These are phyloP conservation scores for Ilex aquifolium DNA, from an alignment of 257 asterid species.

Conservation along the genomic window DNA sequence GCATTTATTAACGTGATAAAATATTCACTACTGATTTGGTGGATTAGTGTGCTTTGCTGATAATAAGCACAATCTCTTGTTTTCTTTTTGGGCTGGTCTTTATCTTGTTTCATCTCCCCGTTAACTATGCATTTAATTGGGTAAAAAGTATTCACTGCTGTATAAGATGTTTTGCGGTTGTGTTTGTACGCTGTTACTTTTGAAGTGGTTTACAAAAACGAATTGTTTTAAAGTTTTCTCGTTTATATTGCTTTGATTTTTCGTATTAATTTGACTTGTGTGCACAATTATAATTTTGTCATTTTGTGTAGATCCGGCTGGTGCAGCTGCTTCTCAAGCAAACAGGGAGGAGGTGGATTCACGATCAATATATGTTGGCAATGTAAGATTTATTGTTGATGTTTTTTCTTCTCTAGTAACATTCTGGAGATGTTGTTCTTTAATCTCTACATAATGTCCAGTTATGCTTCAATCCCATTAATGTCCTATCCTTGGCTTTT, in stretches of 20 bases:
- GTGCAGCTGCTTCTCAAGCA: conserved; percentile 73
- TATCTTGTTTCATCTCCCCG: too few relatives aligned
- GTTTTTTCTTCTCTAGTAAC: background rate
- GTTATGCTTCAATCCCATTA: background rate
- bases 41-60: too few relatives aligned
- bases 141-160: too few relatives aligned
- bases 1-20: too few relatives aligned
- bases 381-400: conserved; percentile 46
- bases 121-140: too few relatives aligned
- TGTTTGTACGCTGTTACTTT: background rate
- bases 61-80: too few relatives aligned
- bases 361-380: conserved; percentile 88
- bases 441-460: too few relatives aligned
- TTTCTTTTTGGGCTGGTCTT: too few relatives aligned
- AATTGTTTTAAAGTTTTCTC: background rate
- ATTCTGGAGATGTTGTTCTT: background rate
- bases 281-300: conserved; percentile 6
- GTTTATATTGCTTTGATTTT: background rate
- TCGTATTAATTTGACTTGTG: background rate
- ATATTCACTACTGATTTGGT: too few relatives aligned
- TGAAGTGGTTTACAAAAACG: background rate
- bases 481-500: too few relatives aligned
- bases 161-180: background rate
- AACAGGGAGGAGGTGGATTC: conserved; percentile 78
- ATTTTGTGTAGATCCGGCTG: conserved; percentile 57